Base-by-base conservation (phyloP, 2,329 filamentous ascomycete species). In the Monilinia aucupariae region DNA sequence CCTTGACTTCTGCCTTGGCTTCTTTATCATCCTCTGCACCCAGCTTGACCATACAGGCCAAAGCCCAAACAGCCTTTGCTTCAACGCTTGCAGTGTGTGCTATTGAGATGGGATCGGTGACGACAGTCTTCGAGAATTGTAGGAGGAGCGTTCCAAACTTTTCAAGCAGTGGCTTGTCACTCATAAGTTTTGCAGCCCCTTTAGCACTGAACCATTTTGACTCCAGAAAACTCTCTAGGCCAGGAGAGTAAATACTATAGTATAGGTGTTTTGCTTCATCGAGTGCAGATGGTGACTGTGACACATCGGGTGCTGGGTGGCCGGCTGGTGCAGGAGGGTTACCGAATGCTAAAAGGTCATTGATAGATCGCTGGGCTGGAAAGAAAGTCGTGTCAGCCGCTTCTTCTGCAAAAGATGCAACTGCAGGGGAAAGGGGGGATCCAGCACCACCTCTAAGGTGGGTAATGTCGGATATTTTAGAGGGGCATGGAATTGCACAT, bases 211-310 rank as follows among this genome's bases (percentile, higher is more conserved):
- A 97, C 92, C 92, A 97, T 34, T 81, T 82, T 8, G 91, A 90
- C 74, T 97, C 92, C 66, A 96, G 83, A 66, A 94, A 87, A 56
- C 83, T 82, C 74, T 90, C 87, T 53, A 94, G 82, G 9, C 86
- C 88, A 1, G 82, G 83, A 4, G 87, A 88, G 74, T 94, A 96
- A 67, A 91, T 86, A 68, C 88, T 87, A 69, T 84, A 82, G 75
- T 90, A 96, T 20, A 93, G 78, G 65, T 83, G 83, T 67, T 85
- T 86, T 64, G 91, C 85, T 72, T 91, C 87, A 69, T 86, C 84
- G 56, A 90, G 71, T 27, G 75, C 76, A 41, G 80, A 79, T 64
- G 75, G 76, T 8, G 75, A 73, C 34, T 75, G 74, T 7, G 78
- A 60, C 75, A 77, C 51, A 70, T 82, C 75, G 73, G 78, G 75